A percentile compares a stretch with the other conserved stretches of the same genome.
These are phyloP conservation scores for Gossypium herbaceum DNA, from an alignment of 345 rosid species.

Conservation along the genomic window DNA sequence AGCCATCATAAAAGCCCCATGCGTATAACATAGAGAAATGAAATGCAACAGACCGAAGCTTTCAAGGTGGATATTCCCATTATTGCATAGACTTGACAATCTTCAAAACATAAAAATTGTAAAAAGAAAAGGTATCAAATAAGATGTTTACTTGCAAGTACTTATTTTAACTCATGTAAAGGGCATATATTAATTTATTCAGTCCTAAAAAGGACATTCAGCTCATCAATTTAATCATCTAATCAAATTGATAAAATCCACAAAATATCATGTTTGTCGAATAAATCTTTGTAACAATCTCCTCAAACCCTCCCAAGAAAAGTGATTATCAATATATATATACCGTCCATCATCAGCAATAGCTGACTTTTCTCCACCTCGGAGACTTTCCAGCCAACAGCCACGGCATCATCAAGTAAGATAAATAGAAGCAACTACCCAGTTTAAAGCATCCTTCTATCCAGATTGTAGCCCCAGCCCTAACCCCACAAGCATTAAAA, in stretches of 20 bases:
- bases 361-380: neutral
- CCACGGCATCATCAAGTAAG: neutral
- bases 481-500: neutral
- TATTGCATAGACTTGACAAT: neutral
- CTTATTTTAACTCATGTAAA: neutral
- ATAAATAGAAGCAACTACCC: neutral
- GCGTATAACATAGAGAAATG: neutral
- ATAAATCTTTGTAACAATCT: neutral
- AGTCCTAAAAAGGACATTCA: neutral
- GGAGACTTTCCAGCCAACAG: neutral
- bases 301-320: neutral
- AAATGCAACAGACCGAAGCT: neutral
- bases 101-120: neutral
- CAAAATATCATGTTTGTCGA: neutral
- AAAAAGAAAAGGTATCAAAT: neutral
- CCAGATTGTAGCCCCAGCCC: neutral
- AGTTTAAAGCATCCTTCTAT: neutral
- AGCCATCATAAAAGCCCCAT: neutral
- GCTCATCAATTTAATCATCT: neutral
- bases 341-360: neutral
- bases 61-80: neutral
- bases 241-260: neutral
- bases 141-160: neutral
- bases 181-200: neutral
- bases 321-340: neutral